phyloP scores from a whole-genome alignment of 2,329 filamentous ascomycete species.

The Ilyonectria robusta region DNA sequence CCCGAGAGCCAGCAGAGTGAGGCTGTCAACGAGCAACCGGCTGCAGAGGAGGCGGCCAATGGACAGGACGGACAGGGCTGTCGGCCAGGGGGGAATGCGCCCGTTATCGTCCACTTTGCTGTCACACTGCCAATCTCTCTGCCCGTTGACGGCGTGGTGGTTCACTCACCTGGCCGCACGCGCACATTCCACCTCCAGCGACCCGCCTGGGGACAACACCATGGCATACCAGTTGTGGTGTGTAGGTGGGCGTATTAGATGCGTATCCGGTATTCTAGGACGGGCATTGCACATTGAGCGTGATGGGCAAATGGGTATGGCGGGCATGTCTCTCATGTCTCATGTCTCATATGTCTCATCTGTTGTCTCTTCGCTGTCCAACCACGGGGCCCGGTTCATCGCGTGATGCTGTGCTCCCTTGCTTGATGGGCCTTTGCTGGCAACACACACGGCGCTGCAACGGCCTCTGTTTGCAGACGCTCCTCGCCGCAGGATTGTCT shows the following conservation, averaged over 20 bases:
- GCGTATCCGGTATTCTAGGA: slow-evolving; percentile 6
- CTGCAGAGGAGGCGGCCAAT: slow-evolving; percentile 44
- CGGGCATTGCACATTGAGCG: slow-evolving; percentile 19
- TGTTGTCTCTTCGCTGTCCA: slow-evolving; percentile 13
- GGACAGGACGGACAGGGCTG: slow-evolving; percentile 11
- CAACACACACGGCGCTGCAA: slow-evolving; percentile 11
- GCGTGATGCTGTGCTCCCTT: slow-evolving; percentile 22
- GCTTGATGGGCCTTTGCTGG: slow-evolving; percentile 14
- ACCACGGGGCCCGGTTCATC: slow-evolving; percentile 12
- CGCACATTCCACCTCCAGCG: slow-evolving; percentile 22
- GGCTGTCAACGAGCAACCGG: slow-evolving; percentile 44
- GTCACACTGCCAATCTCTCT: slow-evolving; percentile 42
- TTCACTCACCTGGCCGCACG: slow-evolving; percentile 23
- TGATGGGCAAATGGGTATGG: neutral
- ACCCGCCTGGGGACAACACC: slow-evolving; percentile 7
- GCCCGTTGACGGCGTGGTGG: slow-evolving; percentile 42
- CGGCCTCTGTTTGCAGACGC: slow-evolving; percentile 16
- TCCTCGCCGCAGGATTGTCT: slow-evolving; percentile 19
- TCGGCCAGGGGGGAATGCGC: slow-evolving; percentile 36
- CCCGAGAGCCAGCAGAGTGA: slow-evolving; percentile 34
- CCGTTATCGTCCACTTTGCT: slow-evolving; percentile 37
- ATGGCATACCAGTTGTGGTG: slow-evolving; percentile 2
- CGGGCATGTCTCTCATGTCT: slow-evolving; percentile 10
- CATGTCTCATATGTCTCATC: neutral
- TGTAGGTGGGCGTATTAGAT: slow-evolving; percentile 14